Conservation (phyloP, 129 eudicot species). For the Sambucus nigra region DNA sequence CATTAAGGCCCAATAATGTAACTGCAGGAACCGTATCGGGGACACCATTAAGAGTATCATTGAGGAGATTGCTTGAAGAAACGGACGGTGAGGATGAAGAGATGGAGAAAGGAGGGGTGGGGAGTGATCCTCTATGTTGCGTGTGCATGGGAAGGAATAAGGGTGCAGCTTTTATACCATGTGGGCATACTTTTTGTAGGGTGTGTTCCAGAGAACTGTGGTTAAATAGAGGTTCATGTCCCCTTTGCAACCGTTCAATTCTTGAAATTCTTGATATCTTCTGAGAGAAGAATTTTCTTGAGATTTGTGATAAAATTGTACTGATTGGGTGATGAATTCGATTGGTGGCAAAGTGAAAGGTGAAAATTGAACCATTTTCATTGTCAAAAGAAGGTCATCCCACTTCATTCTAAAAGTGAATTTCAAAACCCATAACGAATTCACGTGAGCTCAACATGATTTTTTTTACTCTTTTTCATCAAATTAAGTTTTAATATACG, state of each 20-base stretch:
- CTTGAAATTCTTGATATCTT: conserved; percentile 67
- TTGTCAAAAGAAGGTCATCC: too few relatives aligned
- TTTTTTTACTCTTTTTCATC: too few relatives aligned
- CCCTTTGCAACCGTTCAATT: conserved; percentile 75
- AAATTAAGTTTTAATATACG: too few relatives aligned
- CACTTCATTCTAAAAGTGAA: too few relatives aligned
- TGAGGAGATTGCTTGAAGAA: conserved; percentile 71
- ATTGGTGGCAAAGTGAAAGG: too few relatives aligned
- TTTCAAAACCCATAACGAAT: too few relatives aligned
- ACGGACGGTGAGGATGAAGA: conserved; percentile 45
- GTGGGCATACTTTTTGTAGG: conserved; percentile 88
- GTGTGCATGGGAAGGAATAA: conserved; percentile 97
- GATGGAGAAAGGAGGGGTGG: conserved; percentile 14
- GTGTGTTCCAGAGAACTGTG: conserved; percentile 86
- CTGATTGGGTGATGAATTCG: too few relatives aligned
- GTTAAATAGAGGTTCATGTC: conserved; percentile 83
- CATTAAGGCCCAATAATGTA: conserved; percentile 5
- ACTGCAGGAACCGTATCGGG: conserved; percentile 9
- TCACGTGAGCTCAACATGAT: too few relatives aligned
- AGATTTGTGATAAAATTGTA: background rate
- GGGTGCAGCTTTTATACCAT: conserved; percentile 91
- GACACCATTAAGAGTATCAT: conserved; percentile 61
- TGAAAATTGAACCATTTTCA: too few relatives aligned
- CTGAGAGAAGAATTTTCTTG: conserved; percentile 11
- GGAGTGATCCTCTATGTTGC: conserved; percentile 58